Evolutionary conservation across 495 filamentous ascomycete species (phyloP), one percentile per base, ranked within the genome.

Genomic region (Astrothelium subdiscretum): DNA sequence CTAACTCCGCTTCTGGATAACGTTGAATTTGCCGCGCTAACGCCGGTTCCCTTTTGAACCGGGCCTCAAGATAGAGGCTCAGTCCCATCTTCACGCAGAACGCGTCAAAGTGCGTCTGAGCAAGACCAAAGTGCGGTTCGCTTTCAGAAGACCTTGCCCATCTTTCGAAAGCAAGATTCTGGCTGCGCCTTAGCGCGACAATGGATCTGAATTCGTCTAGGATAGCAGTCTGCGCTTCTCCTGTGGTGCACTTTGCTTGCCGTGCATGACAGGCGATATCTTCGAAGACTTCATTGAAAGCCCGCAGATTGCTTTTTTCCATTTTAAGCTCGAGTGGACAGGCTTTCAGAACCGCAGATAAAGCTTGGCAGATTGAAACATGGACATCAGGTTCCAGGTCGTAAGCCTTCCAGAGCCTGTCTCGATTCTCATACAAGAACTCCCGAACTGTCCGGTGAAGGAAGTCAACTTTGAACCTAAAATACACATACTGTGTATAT

Each of bases 391-490:
- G 15, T 38, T 38, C 35, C 8, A 38, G 35, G 15, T 38, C 15
- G 35, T 15, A 38, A 38, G 35, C 35, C 35, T 38, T 38, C 35
- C 35, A 38, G 35, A 38, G 35, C 35, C 35, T 15, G 15, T 38
- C 35, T 38, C 35, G 35, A 38, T 38, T 6, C 15, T 38, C 35
- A 15, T 1, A 38, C 20, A 59, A 32, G 32, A 59, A 59, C n/a
- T 59, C 57, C 11, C 57, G 20, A 26, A 59, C 57, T 32, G 57
- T 59, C 13, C 57, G 57, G 31, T 59, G 57, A 26, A 59, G 57
- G 57, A 59, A 59, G 31, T 59, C 57, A 26, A 59, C 57, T 59
- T 38, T 38, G 35, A 38, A 38, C 35, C 35, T 38, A 38, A 38
- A 38, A 38, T 38, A 38, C 8, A 38, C 35, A 38, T 38, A 38